Base-by-base conservation (phyloP, 306 rosid genomes). In the Herpetospermum pedunculosum region DNA sequence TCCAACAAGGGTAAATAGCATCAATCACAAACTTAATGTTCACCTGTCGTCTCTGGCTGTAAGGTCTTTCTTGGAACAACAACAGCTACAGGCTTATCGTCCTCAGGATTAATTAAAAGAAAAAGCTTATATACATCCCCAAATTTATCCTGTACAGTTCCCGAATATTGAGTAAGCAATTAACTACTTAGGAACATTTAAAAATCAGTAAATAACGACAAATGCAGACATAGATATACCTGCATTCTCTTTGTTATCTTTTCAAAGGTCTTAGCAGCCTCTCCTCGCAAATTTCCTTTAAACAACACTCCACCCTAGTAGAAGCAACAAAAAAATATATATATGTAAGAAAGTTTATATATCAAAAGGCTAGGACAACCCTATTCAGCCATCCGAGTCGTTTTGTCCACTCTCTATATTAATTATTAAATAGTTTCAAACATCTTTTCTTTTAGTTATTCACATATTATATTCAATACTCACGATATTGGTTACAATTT, bases 271-370 rank as follows among this genome's bases (percentile, higher is more conserved):
- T 82, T 88, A 50, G 90, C 84, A 79, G 99, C 88, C 81, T 81
- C 77, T 38, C 97, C 99, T 73, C 99, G 92, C 79, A 95, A 86
- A 77, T 95, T 95, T 78, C 99, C 99, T 81, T 95, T 91, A 78
- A 95, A 95, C 81, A 95, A 70, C 23, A 95, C 96, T 81, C 99
- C 99, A 70, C 90, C 92, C 99, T 95, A 63, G 80, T 40, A 78
- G 59, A 77, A 72, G 75, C 67, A 59, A 76, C 35, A 82, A 77
- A 13, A 14, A 62, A 3, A 10, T 0, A 15, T 14, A 16, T 26
- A 58, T 15, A 29, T n/a, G n/a, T n/a, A 48, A 18, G 9, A 47
- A 47, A 6, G 67, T 59, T 59, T 32, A 60, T n/a, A 60, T n/a
- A 16, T 37, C 15, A 60, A 32, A 16, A 16, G 13, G 69, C 25